These are phyloP conservation scores for Venturia pyrina DNA, from an alignment of 2,329 filamentous ascomycete species.

Conservation along the genomic window DNA sequence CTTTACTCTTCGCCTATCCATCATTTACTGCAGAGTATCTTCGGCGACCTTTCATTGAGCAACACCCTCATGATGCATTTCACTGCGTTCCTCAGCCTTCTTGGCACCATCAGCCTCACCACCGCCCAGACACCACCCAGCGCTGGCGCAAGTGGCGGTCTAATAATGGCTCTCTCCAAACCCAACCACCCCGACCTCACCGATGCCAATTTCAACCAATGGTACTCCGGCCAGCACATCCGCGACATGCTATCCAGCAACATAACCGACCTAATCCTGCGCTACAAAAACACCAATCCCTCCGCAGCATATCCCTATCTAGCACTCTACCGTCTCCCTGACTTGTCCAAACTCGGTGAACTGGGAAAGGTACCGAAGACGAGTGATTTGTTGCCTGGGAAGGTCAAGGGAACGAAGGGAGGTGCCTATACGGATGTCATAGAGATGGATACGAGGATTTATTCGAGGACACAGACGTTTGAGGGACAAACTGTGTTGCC, in stretches of 20 bases:
- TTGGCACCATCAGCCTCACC: not conserved
- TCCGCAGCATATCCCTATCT: slow-evolving; percentile 12
- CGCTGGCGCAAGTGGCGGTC: not conserved
- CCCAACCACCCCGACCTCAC: slow-evolving; percentile 8
- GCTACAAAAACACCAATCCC: slow-evolving; percentile 13
- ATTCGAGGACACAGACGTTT: not conserved
- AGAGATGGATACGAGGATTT: slow-evolving; percentile 9
- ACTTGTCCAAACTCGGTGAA: slow-evolving; percentile 7
- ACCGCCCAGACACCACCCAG: not conserved
- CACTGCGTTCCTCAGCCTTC: not conserved
- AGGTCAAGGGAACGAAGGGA: slow-evolving; percentile 9
- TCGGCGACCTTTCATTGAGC: not conserved
- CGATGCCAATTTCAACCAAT: slow-evolving; percentile 13
- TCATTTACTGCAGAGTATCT: too few species aligned
- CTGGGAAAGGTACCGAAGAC: slow-evolving; percentile 2
- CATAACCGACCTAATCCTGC: slow-evolving; percentile 14
- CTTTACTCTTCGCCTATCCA: not conserved
- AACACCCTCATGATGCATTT: not conserved
- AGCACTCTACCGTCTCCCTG: slow-evolving; percentile 14
- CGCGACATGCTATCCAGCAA: slow-evolving; percentile 10
- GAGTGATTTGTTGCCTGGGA: slow-evolving; percentile 9
- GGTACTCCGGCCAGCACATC: slow-evolving; percentile 13
- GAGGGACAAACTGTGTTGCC: not conserved
- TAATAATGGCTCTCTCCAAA: slow-evolving; percentile 3
- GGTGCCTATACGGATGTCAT: slow-evolving; percentile 7